Base-by-base conservation (phyloP, 1,284 basidiomycete species). In the Acaromyces ingoldii region DNA sequence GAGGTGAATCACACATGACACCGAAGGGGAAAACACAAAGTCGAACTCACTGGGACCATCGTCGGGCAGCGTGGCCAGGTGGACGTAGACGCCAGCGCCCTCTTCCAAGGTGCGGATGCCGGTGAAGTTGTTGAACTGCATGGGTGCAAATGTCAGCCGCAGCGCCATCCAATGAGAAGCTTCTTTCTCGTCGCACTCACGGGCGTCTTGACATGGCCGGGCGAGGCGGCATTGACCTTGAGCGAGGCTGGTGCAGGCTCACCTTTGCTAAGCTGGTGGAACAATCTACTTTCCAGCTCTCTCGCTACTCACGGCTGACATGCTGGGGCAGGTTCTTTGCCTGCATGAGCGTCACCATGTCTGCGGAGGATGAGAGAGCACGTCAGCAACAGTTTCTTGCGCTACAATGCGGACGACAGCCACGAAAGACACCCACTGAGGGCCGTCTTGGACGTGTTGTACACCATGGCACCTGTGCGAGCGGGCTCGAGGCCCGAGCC, bases 261-360 rank as follows among this genome's bases (percentile, higher is more conserved):
- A 19, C 13, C 39, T 13, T 13, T 21, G 2, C 1, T 42, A 42
- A 13, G 19, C 30, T 11, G 13, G 13, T 13, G 19, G 13, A 13
- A 21, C 39, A 34, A n/a, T 13, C 21, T 11, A 13, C 2, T 11
- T 21, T 13, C 13, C 13, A 11, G 39, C 19, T 13, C 13, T 13
- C 2, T 42, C 19, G 30, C 13, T 13, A 21, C 39, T 42, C 39
- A 42, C 45, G 46, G 22, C 19, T 17, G 2, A 50, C 24, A 6
- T 13, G 13, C 17, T 41, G 10, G 10, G 48, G 37, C 24, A 58
- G 28, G 17, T 58, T 58, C 41, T 58, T 58, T 9, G 43, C 13
- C 28, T 58, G 53, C 57, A 58, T 58, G 7, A 55, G 13, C 10
- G 57, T 58, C 28, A 58, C 57, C 57, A 58, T 58, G 39, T 55